Conservation (phyloP, 768 basidiomycete genomes). For the Leccinum fibrillosum region DNA sequence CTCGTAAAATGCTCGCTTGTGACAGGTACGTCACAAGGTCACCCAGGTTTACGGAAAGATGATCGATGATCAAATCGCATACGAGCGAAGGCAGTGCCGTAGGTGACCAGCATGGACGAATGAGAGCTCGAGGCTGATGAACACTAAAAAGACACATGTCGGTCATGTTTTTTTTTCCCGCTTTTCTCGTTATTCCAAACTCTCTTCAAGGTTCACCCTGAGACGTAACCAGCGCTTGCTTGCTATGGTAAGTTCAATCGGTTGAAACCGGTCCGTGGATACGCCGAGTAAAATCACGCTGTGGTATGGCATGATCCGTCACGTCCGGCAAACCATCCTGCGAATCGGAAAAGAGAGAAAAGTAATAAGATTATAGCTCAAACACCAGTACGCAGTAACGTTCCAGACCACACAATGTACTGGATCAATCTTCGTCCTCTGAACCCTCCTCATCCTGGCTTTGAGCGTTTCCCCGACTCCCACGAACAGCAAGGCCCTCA, state of each 20-base stretch:
- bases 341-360: slow-evolving; percentile 8
- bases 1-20: slow-evolving; percentile 8
- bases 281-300: neutral
- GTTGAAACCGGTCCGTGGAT: slow-evolving; percentile 7
- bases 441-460: slow-evolving; percentile 28
- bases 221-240: slow-evolving; percentile 7
- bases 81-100: slow-evolving; percentile 19
- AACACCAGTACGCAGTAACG: slow-evolving; percentile 31
- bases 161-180: slow-evolving; percentile 6
- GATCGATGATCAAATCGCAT: slow-evolving; percentile 8
- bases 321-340: neutral
- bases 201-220: slow-evolving; percentile 3
- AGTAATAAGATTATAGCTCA: slow-evolving; percentile 20
- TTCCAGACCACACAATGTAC: slow-evolving; percentile 29
- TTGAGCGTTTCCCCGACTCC: slow-evolving; percentile 20
- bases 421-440: slow-evolving; percentile 29
- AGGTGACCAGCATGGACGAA: neutral
- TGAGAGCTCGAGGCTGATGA: neutral
- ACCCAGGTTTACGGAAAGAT: slow-evolving; percentile 13
- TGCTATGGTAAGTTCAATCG: neutral
- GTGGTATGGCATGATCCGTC: neutral
- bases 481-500: slow-evolving; percentile 48
- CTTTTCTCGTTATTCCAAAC: neutral
- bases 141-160: neutral
- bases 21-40: slow-evolving; percentile 14